Conservation (phyloP, 179 eudicot genomes). For the Silene coronaria region DNA sequence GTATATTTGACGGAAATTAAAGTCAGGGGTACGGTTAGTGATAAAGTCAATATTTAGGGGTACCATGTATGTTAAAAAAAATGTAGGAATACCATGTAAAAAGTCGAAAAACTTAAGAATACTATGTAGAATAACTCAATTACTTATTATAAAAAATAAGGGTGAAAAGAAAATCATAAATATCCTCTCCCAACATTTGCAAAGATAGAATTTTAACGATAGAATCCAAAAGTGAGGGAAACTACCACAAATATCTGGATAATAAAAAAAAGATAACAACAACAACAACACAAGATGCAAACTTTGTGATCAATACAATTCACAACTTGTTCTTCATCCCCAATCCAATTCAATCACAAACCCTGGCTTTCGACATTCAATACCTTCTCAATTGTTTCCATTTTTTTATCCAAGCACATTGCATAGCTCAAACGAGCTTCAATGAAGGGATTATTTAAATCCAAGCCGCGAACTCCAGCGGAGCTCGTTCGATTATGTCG, state of each 20-base stretch:
- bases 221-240: neutral
- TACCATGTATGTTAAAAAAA: too few species aligned
- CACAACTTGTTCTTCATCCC: neutral
- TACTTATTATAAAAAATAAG: too few species aligned
- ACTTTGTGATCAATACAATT: neutral
- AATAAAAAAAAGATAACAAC: neutral
- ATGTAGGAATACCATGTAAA: too few species aligned
- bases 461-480: conserved; percentile 75
- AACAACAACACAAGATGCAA: neutral
- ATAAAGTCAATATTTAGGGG: too few species aligned
- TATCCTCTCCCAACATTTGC: neutral
- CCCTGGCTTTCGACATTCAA: neutral
- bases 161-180: too few species aligned
- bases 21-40: too few species aligned
- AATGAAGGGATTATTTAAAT: conserved; percentile 80
- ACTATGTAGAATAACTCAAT: too few species aligned
- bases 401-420: neutral
- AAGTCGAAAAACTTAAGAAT: too few species aligned
- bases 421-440: neutral
- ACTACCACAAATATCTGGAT: neutral
- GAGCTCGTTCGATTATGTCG: conserved; percentile 73
- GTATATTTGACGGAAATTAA: too few species aligned
- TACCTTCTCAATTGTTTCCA: neutral
- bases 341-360: neutral
- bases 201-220: neutral